phyloP scores from a whole-genome alignment of 169 alveolate genomes.

The Condylostoma magnum region DNA sequence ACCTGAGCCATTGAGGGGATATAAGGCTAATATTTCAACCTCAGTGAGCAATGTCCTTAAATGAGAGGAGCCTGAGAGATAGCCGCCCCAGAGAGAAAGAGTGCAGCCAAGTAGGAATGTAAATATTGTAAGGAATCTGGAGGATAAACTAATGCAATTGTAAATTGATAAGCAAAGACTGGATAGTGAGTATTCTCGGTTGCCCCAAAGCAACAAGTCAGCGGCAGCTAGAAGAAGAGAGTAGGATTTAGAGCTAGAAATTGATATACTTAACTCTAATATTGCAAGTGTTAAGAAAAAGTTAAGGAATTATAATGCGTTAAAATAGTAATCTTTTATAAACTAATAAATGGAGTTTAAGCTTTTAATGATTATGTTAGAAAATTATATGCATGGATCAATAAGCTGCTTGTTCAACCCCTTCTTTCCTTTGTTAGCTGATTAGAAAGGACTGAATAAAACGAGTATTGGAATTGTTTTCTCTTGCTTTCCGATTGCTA shows the following conservation, averaged over 20 bases:
- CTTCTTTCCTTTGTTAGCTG: too few species aligned
- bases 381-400: too few species aligned
- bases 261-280: background rate
- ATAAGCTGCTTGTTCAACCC: too few species aligned
- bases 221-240: background rate
- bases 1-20: too few species aligned
- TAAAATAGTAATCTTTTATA: too few species aligned
- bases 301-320: background rate
- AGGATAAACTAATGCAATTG: background rate
- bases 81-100: background rate
- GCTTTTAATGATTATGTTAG: too few species aligned
- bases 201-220: background rate
- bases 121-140: background rate
- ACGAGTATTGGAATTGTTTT: too few species aligned
- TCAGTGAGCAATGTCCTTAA: background rate
- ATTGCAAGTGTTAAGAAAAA: background rate
- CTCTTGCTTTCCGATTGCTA: too few species aligned
- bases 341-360: too few species aligned
- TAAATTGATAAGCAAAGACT: constrained; percentile 15
- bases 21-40: too few species aligned
- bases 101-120: background rate
- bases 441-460: too few species aligned
- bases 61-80: background rate
- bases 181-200: constrained; percentile 14
- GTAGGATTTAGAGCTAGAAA: background rate